phyloP scores from a whole-genome alignment of 208 protist species.

The Crithidia brevicula region DNA sequence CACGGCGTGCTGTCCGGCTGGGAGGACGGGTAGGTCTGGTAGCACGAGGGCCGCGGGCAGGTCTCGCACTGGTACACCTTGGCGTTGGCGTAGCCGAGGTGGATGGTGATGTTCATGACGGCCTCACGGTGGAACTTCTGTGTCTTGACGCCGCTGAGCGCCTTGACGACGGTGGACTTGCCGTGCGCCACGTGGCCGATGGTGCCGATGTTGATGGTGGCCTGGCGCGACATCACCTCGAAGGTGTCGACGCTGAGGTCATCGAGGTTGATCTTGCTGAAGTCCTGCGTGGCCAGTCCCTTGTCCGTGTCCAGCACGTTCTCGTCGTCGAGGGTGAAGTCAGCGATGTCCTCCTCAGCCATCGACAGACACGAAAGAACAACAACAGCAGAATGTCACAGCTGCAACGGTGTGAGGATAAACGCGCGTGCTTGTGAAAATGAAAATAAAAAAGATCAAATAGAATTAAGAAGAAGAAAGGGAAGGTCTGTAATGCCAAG shows the following conservation, averaged over 20 bases:
- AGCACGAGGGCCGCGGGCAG: conserved; percentile 95
- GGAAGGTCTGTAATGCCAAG: too few relatives aligned
- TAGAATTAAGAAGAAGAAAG: too few relatives aligned
- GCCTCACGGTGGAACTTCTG: conserved; percentile 99
- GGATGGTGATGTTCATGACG: conserved; percentile 99
- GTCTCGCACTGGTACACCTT: conserved; percentile 95
- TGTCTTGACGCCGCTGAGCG: conserved; percentile 99
- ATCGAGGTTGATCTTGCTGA: conserved; percentile 67
- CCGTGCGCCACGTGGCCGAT: conserved; percentile 99
- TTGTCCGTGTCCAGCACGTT: conserved; percentile 50
- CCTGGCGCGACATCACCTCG: conserved; percentile 99
- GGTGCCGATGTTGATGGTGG: conserved; percentile 99
- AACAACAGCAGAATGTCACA: conserved; percentile 7
- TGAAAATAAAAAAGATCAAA: not conserved
- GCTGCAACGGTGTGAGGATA: too few relatives aligned
- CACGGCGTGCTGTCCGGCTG: conserved; percentile 91
- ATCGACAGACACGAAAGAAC: conserved; percentile 19
- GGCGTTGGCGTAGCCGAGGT: conserved; percentile 99
- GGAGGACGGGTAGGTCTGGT: conserved; percentile 86
- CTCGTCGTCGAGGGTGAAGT: conserved; percentile 65
- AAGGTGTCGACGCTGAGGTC: conserved; percentile 94
- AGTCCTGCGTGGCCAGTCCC: conserved; percentile 77
- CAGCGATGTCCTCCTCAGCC: conserved; percentile 71
- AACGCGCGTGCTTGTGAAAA: too few relatives aligned
- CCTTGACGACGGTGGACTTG: conserved; percentile 99